Percentiles rank a stretch among this genome's conserved stretches.
Evolutionary conservation across 1,139 yeast species (phyloP).

Genomic region (Tardiomyces depauwii): DNA sequence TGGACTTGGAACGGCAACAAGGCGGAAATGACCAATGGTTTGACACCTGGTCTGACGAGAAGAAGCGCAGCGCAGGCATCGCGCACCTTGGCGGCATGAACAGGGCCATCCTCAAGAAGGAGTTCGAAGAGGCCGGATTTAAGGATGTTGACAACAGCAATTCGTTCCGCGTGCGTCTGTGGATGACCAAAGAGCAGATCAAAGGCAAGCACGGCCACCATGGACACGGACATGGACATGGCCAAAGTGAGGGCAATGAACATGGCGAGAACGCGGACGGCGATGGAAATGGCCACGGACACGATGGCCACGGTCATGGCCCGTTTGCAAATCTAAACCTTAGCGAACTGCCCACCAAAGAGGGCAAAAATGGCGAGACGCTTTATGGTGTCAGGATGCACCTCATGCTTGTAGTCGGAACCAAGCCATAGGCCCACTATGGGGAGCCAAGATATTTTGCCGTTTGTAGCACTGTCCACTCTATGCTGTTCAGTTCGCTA

Average conservation of each 20-base stretch:
- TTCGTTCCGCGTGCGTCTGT: conserved; percentile 11
- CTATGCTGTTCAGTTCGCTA: no score
- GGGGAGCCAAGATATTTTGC: no score
- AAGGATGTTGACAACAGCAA: conserved; percentile 8
- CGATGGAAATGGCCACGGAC: no score
- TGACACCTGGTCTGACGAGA: conserved; percentile 3
- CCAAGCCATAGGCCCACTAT: not conserved
- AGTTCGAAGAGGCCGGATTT: conserved; percentile 13
- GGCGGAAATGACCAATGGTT: conserved; percentile 2
- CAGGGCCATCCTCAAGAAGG: conserved; percentile 6
- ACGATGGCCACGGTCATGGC: no score
- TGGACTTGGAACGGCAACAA: conserved; percentile 12
- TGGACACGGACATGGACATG: conserved; percentile 1
- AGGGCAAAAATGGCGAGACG: not conserved
- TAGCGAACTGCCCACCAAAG: not conserved
- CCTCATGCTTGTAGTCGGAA: not conserved
- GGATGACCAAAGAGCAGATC: conserved; percentile 14
- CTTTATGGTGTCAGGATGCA: not conserved
- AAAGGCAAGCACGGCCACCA: conserved; percentile 5
- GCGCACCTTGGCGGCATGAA: conserved; percentile 13
- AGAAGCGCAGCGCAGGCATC: conserved; percentile 11
- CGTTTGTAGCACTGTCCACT: no score
- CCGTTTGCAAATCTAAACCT: not conserved
- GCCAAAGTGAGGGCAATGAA: not conserved
- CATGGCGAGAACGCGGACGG: no score